Evolutionary conservation across 352 stramenopile species (phyloP), one percentile per base, ranked within the genome.

Genomic region (Phytophthora foliorum): DNA sequence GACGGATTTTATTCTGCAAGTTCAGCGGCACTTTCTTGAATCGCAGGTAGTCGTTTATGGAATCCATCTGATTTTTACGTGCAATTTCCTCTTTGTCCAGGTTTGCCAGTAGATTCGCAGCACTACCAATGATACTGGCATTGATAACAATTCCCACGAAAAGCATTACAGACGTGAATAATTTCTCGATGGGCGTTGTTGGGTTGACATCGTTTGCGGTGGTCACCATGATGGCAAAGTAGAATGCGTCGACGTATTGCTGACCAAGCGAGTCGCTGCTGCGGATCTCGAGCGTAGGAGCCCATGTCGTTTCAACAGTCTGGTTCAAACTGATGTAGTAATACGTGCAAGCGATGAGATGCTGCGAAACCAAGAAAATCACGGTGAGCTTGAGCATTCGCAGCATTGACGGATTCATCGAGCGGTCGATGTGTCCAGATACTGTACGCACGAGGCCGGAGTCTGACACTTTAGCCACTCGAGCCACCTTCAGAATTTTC

Each of bases 91-190:
- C 80, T 27, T 92, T 91, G 75, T 93, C 82, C 32, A 94, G 57
- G 41, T 94, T 94, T 7, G 82, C 80, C 7, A 94, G 63, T 42
- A 94, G 54, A 46, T 92, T 94, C 5, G 84, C 80, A 16, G 84
- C 84, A 27, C 81, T 91, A 80, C 86, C 86, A 29, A 94, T 92
- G 63, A 93, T 94, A 51, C 76, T 89, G 50, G 84, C 84, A 66
- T 94, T 94, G 68, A 92, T 88, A 1, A 90, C 75, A 39, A 94
- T 90, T 4, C 83, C 86, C 24, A 94, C 69, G 44, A 90, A 84
- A n/a, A 92, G 74, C 80, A 92, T 91, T 17, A 90, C 57, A 3
- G 77, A 83, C 1, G 82, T 89, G 36, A 88, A 88, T 10, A 91
- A 49, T 58, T 89, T 87, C 61, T 91, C 81, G 19, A 73, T 82